Percentiles rank a stretch among this genome's conserved stretches.
These are phyloP conservation scores for Pisolithus thermaeus DNA, from an alignment of 1,284 basidiomycete species.

Conservation along the genomic window DNA sequence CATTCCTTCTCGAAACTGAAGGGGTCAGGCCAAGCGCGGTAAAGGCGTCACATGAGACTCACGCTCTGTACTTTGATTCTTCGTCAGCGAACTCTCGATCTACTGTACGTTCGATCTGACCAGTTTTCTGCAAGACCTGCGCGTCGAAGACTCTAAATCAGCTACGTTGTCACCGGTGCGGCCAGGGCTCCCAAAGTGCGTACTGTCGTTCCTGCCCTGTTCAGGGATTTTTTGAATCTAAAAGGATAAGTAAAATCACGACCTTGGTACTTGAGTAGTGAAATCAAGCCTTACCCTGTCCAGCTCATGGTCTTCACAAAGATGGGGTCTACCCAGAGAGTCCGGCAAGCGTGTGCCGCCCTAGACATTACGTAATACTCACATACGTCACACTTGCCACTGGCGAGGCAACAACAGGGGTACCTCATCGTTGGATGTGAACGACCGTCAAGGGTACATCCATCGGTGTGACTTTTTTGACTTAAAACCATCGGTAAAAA, in stretches of 20 bases:
- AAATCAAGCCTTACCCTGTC: slow-evolving; percentile 36
- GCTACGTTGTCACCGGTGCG: slow-evolving; percentile 1
- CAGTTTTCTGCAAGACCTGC: slow-evolving; percentile 92
- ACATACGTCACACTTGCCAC: too few species aligned
- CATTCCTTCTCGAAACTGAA: slow-evolving; percentile 91
- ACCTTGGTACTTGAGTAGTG: not conserved
- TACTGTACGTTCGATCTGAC: slow-evolving; percentile 93
- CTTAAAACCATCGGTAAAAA: too few species aligned
- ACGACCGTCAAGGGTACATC: too few species aligned
- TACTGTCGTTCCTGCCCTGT: slow-evolving; percentile 86
- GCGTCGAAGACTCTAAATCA: slow-evolving; percentile 8
- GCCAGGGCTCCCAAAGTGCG: slow-evolving; percentile 19
- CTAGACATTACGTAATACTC: too few species aligned
- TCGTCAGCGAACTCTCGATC: slow-evolving; percentile 93
- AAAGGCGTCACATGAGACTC: slow-evolving; percentile 33
- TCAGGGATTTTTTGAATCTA: slow-evolving; percentile 93
- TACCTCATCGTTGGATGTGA: too few species aligned
- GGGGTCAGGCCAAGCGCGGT: not conserved
- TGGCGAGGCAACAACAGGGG: too few species aligned
- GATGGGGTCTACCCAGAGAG: slow-evolving; percentile 6
- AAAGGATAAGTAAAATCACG: not conserved
- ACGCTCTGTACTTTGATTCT: slow-evolving; percentile 87
- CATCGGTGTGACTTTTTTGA: too few species aligned
- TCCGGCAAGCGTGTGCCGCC: not conserved
- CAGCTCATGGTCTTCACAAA: slow-evolving; percentile 36